Base-by-base conservation (phyloP, 371 early-diverging fungal genomes). In the Mycotypha africana region DNA sequence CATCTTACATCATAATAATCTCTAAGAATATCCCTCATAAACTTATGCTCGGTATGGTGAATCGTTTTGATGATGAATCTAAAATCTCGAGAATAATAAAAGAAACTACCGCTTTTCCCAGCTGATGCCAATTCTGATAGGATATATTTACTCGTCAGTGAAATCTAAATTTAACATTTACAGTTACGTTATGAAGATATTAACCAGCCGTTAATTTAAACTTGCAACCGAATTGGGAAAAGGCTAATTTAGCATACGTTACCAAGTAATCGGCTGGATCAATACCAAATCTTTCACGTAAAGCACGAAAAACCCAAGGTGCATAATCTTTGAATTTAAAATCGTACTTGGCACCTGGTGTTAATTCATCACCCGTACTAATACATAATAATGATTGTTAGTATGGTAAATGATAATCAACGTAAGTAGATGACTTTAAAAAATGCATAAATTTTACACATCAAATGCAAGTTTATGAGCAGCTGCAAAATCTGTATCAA, bases 291-390 rank as follows among this genome's bases (percentile, higher is more conserved):
- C 79, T 74, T 48, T 92, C 87, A 34, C 98, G 75, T 35, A 97
- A 74, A 54, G 82, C 69, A 34, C 96, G 84, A 60, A 98, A 98
- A 1, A 93, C 94, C 93, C 92, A 93, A 3, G 97, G 98, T 4
- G 95, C 91, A 70, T 97, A 97, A 65, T 98, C 98, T 61, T 97
- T 98, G 62, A 97, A 98, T 67, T 97, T 96, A 67, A 97, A 98
- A 56, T 98, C 97, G 61, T 97, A 98, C 54, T 88, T 86, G 15
- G 92, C 88, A 14, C 88, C 86, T 2, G 97, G 91, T 11, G 92
- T 93, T 61, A 94, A 58, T 60, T 98, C 96, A 61, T 93, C 90
- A 23, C 95, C 96, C 2, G 85, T 85, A n/a, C n/a, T n/a, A n/a
- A n/a, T n/a, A n/a, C n/a, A n/a, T n/a, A n/a, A n/a, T n/a, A n/a